A percentile compares a stretch with the other conserved stretches of the same genome.
Evolutionary conservation across 768 basidiomycete species (phyloP).

Genomic region (Phylloporus scabripes): DNA sequence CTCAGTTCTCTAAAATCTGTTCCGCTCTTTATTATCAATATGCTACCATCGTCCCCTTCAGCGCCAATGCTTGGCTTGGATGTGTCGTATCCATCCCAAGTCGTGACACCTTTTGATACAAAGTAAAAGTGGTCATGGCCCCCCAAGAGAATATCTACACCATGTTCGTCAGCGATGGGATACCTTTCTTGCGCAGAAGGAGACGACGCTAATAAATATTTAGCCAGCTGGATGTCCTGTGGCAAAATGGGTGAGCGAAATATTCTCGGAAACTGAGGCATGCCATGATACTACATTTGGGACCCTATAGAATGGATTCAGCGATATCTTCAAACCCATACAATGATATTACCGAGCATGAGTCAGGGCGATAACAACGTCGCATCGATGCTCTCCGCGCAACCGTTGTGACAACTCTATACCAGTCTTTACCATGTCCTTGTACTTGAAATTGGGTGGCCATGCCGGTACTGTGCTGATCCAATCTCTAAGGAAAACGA

Average conservation of each 20-base stretch:
- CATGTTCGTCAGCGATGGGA: constrained; percentile 52
- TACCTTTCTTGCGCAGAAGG: constrained; percentile 43
- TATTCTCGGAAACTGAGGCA: background rate
- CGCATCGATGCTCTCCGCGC: constrained; percentile 67
- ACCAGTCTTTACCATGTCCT: constrained; percentile 68
- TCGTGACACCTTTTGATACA: constrained; percentile 55
- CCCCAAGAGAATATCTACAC: constrained; percentile 78
- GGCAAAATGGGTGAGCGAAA: constrained; percentile 6
- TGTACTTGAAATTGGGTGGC: constrained; percentile 75
- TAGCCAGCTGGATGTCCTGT: constrained; percentile 70
- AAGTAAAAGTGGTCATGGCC: constrained; percentile 89
- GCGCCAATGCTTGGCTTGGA: constrained; percentile 52
- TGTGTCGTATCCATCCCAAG: constrained; percentile 64
- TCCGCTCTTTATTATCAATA: constrained; percentile 79
- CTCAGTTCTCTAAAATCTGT: constrained; percentile 87
- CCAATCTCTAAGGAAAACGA: constrained; percentile 60
- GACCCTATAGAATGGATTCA: constrained; percentile 17
- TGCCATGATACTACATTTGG: constrained; percentile 24
- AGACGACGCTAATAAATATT: constrained; percentile 55
- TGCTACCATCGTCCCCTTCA: constrained; percentile 65
- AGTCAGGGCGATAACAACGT: constrained; percentile 80
- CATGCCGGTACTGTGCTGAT: constrained; percentile 82
- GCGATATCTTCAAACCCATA: background rate
- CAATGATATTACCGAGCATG: constrained; percentile 59
- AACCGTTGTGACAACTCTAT: constrained; percentile 66